Conservation (phyloP, 2,329 filamentous ascomycete genomes). For the Lithohypha guttulata region DNA sequence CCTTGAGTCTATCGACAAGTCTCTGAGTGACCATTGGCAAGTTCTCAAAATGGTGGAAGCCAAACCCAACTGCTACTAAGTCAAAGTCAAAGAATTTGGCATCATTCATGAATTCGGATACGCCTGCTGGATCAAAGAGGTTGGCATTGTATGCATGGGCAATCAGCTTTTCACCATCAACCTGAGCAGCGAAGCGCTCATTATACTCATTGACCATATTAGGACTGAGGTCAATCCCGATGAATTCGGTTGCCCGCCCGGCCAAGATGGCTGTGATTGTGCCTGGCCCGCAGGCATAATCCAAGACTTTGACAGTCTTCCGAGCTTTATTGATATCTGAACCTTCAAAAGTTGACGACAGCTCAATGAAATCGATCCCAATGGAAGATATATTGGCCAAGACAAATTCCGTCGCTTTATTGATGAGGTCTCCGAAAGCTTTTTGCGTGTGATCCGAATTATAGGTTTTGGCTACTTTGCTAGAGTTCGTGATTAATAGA, state of each 20-base stretch:
- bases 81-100: conserved; percentile 61
- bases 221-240: conserved; percentile 60
- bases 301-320: conserved; percentile 40
- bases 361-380: conserved; percentile 17
- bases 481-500: no score
- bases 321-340: not conserved
- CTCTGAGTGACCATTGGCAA: conserved; percentile 48
- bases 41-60: conserved; percentile 59
- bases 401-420: conserved; percentile 18
- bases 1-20: conserved; percentile 51
- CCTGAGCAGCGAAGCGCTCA: conserved; percentile 39
- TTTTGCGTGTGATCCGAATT: conserved; percentile 17
- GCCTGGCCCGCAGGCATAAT: conserved; percentile 68
- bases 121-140: conserved; percentile 35
- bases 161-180: conserved; percentile 13
- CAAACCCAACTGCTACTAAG: conserved; percentile 50
- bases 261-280: conserved; percentile 41
- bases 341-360: conserved; percentile 11
- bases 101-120: conserved; percentile 44
- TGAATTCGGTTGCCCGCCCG: conserved; percentile 50
- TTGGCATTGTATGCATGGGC: conserved; percentile 37
- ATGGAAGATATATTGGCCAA: conserved; percentile 18
- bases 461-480: conserved; percentile 18
- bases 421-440: conserved; percentile 14
- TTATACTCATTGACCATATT: conserved; percentile 63